These are phyloP conservation scores for Hortaea werneckii DNA, from an alignment of 2,329 filamentous ascomycete species.

Conservation along the genomic window DNA sequence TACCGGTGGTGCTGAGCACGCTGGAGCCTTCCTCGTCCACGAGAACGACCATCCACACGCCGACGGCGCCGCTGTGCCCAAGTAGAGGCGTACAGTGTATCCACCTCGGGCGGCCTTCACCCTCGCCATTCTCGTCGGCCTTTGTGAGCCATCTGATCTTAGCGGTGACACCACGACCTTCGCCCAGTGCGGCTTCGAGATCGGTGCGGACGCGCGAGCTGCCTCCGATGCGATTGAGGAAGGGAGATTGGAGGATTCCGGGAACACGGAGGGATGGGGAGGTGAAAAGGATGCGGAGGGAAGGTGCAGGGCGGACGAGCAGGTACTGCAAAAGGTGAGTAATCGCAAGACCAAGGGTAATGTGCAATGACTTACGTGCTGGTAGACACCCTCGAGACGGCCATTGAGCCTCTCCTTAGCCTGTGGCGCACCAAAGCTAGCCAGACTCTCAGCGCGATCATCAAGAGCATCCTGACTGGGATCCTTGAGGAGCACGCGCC, in stretches of 20 bases:
- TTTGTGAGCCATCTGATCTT: conserved; percentile 60
- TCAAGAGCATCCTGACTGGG: conserved; percentile 26
- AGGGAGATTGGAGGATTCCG: conserved; percentile 39
- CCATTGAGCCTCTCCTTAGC: conserved; percentile 26
- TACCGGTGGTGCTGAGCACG: conserved; percentile 6
- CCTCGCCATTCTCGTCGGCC: conserved; percentile 28
- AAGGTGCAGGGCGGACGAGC: conserved; percentile 37
- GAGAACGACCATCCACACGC: conserved; percentile 70
- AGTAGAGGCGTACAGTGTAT: conserved; percentile 67
- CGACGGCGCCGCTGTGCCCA: conserved; percentile 55
- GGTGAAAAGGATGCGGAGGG: conserved; percentile 40
- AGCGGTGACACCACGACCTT: conserved; percentile 62
- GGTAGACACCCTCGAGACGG: conserved; percentile 44
- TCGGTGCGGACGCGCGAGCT: conserved; percentile 43
- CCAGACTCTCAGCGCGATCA: conserved; percentile 10
- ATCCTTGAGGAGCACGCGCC: conserved; percentile 41
- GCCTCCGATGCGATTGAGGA: conserved; percentile 41
- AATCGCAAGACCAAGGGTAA: neutral
- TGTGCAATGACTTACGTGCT: conserved; percentile 38
- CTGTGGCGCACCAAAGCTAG: conserved; percentile 3
- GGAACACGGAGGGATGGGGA: conserved; percentile 41
- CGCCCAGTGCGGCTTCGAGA: conserved; percentile 50
- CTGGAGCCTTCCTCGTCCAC: conserved; percentile 46
- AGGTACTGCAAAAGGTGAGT: conserved; percentile 30
- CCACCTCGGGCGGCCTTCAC: conserved; percentile 57